Conservation (phyloP, 2,329 filamentous ascomycete genomes). For the Talaromyces islandicus region DNA sequence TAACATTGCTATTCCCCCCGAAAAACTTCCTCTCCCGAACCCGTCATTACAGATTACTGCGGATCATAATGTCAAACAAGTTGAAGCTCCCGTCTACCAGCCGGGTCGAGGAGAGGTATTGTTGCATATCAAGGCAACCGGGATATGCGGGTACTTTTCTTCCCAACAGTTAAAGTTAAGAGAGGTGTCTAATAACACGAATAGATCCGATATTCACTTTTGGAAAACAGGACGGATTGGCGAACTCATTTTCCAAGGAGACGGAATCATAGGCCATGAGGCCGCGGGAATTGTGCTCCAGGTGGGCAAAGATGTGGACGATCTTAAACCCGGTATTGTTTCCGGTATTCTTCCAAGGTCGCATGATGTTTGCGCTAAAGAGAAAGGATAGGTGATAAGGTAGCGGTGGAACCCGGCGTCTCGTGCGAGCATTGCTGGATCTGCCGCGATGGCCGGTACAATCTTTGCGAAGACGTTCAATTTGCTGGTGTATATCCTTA, state of each 20-base stretch:
- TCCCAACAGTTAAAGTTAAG: neutral
- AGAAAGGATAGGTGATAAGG: constrained; percentile 51
- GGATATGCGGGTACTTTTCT: constrained; percentile 53
- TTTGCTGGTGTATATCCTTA: constrained; percentile 60
- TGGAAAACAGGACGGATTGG: constrained; percentile 63
- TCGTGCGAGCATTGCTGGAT: constrained; percentile 57
- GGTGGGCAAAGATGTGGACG: constrained; percentile 50
- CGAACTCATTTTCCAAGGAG: constrained; percentile 54
- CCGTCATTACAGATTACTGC: constrained; percentile 55
- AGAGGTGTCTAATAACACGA: too few species aligned
- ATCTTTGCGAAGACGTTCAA: constrained; percentile 57
- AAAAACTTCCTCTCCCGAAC: constrained; percentile 31
- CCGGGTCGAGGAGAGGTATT: constrained; percentile 52
- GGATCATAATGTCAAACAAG: constrained; percentile 53
- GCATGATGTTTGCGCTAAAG: neutral
- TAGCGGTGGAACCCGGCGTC: constrained; percentile 62
- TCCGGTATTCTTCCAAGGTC: neutral
- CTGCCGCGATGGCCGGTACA: constrained; percentile 56
- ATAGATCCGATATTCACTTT: constrained; percentile 61
- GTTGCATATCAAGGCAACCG: constrained; percentile 57
- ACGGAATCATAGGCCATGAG: constrained; percentile 63
- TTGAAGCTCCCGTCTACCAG: constrained; percentile 52
- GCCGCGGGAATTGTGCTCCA: constrained; percentile 55
- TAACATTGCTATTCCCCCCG: neutral
- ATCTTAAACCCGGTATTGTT: constrained; percentile 41